A percentile compares a stretch with the other conserved stretches of the same genome.
Conservation (phyloP, 495 filamentous ascomycete species). For the Xylaria telfairii region DNA sequence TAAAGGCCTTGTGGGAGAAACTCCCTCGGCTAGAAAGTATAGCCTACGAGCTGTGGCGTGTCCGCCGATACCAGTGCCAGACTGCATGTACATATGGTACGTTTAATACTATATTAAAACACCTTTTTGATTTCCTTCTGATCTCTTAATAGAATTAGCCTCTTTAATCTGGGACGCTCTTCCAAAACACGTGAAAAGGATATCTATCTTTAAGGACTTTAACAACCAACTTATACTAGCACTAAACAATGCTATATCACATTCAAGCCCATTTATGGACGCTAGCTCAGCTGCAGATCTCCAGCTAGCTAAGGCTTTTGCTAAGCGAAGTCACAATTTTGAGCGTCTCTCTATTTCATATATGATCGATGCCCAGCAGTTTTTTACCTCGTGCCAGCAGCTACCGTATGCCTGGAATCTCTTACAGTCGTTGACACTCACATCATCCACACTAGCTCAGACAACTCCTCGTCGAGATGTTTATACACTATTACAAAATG, state of each 20-base stretch:
- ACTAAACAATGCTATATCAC: conserved; percentile 1
- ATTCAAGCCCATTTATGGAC: neutral
- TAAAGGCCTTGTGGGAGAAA: conserved; percentile 6
- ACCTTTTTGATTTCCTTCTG: conserved; percentile 4
- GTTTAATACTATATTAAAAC: conserved; percentile 7
- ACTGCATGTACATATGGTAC: conserved; percentile 6
- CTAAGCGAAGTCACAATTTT: conserved; percentile 3
- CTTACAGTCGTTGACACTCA: conserved; percentile 15
- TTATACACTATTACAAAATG: conserved; percentile 15
- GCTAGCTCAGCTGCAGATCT: conserved; percentile 4
- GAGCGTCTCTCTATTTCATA: conserved; percentile 14
- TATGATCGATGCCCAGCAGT: conserved; percentile 14
- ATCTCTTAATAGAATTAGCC: conserved; percentile 12
- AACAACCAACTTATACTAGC: conserved; percentile 6
- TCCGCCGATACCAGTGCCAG: conserved; percentile 4
- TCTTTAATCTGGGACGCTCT: conserved; percentile 2
- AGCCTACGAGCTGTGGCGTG: conserved; percentile 14
- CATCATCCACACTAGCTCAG: conserved; percentile 4
- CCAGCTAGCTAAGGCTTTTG: conserved; percentile 6
- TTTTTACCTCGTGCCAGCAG: conserved; percentile 3
- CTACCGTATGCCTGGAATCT: conserved; percentile 10
- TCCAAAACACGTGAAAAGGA: conserved; percentile 9
- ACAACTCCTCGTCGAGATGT: neutral
- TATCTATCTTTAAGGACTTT: conserved; percentile 13
- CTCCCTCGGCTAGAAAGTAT: conserved; percentile 15